Percentiles rank a stretch among this genome's conserved stretches.
phyloP scores from a whole-genome alignment of 345 rosid genomes.

The Noccaea bulbosa region DNA sequence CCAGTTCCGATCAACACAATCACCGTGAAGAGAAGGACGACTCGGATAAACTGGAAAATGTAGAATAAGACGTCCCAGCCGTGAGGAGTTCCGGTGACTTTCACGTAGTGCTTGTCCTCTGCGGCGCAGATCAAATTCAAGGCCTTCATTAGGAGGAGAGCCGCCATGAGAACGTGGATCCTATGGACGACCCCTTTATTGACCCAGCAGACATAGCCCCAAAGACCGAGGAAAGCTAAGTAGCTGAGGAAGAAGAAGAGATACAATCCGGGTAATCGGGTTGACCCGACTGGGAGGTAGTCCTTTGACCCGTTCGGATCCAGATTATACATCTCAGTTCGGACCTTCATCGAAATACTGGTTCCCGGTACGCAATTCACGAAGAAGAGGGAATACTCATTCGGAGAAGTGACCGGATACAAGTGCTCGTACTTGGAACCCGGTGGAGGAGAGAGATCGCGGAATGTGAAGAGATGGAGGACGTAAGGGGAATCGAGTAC shows the following conservation, averaged over 20 bases:
- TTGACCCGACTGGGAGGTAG: conserved; percentile 77
- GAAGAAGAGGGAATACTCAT: conserved; percentile 86
- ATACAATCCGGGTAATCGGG: conserved; percentile 73
- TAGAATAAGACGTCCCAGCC: conserved; percentile 95
- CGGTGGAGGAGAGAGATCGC: conserved; percentile 77
- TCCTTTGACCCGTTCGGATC: conserved; percentile 66
- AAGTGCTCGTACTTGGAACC: conserved; percentile 58
- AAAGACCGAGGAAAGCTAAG: conserved; percentile 60
- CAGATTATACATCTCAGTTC: conserved; percentile 72
- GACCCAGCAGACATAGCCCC: conserved; percentile 59
- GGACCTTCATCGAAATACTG: conserved; percentile 74
- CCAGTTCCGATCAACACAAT: conserved; percentile 96
- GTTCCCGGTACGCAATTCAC: conserved; percentile 80
- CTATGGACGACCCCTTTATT: conserved; percentile 69
- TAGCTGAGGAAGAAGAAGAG: conserved; percentile 59
- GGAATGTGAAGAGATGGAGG: conserved; percentile 65
- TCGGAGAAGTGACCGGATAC: conserved; percentile 66
- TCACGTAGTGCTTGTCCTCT: conserved; percentile 80
- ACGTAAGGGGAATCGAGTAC: conserved; percentile 76
- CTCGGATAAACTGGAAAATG: conserved; percentile 86
- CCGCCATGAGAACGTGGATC: conserved; percentile 84
- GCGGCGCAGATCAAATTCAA: conserved; percentile 87
- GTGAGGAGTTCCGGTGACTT: conserved; percentile 89
- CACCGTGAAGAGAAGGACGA: conserved; percentile 86
- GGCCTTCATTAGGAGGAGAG: conserved; percentile 77